Evolutionary conservation across 1,284 basidiomycete genomes (phyloP).

Genomic region (Cryptococcus hybrid): DNA sequence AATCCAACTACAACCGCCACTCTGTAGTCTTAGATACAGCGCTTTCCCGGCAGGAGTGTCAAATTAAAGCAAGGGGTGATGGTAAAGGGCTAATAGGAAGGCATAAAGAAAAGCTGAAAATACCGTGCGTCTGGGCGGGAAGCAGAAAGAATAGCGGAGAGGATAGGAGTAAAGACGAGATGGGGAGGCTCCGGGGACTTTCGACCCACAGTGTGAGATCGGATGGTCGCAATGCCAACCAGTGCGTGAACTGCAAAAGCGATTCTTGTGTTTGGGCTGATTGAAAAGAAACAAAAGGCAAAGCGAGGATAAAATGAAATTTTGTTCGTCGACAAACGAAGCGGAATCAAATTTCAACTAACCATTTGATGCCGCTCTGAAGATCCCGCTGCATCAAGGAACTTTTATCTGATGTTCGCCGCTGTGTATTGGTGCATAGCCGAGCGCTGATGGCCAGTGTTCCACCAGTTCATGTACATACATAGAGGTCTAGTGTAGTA

Average conservation of each 20-base stretch:
- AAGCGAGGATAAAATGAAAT: background rate
- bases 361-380: background rate
- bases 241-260: conserved; percentile 42
- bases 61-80: background rate
- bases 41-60: conserved; percentile 17
- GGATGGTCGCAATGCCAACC: conserved; percentile 15
- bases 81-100: background rate
- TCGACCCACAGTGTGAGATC: conserved; percentile 42
- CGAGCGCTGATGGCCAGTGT: too few species aligned
- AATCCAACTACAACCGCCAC: background rate
- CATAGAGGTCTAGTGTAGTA: too few species aligned
- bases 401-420: too few species aligned
- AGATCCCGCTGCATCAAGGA: background rate
- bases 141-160: conserved; percentile 1
- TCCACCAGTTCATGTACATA: too few species aligned
- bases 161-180: background rate
- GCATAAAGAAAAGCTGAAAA: background rate
- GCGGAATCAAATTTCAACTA: background rate
- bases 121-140: background rate
- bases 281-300: conserved; percentile 15
- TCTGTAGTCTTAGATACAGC: conserved; percentile 21
- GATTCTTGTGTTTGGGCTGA: conserved; percentile 43
- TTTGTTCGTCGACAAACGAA: too few species aligned
- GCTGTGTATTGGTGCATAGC: too few species aligned
- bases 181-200: conserved; percentile 48